Percentiles rank a stretch among this genome's conserved stretches.
Evolutionary conservation across 805 yeast genomes (phyloP).

Genomic region (Candida ficus): DNA sequence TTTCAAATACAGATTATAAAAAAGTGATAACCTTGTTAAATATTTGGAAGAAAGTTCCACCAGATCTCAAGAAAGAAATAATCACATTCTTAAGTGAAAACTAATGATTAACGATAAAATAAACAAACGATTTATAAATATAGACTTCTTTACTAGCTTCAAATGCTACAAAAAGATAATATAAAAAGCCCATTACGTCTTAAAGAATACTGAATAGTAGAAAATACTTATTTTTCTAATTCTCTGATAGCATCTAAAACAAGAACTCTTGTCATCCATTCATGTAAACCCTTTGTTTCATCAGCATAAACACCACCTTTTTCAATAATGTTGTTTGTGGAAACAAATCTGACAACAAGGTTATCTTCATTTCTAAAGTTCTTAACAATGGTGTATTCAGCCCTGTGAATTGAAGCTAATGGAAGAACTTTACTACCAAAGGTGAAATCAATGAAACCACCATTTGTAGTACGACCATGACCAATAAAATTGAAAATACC

Average conservation of each 20-base stretch:
- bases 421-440: slow-evolving; percentile 16
- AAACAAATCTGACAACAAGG: slow-evolving; percentile 20
- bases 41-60: no score
- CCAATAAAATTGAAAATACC: slow-evolving; percentile 19
- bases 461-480: slow-evolving; percentile 15
- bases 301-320: slow-evolving; percentile 12
- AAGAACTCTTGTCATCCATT: slow-evolving; percentile 24
- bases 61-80: no score
- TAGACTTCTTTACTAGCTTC: no score
- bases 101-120: no score
- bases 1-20: no score
- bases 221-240: slow-evolving; percentile 5
- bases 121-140: no score
- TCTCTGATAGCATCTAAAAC: slow-evolving; percentile 20
- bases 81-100: no score
- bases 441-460: slow-evolving; percentile 19
- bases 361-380: slow-evolving; percentile 10
- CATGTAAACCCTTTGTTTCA: slow-evolving; percentile 21
- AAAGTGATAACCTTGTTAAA: no score
- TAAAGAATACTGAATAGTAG: no score
- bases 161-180: no score
- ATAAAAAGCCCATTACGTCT: no score
- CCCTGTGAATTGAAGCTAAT: slow-evolving; percentile 15
- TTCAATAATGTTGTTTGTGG: slow-evolving; percentile 7
- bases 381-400: slow-evolving; percentile 17